Percentiles rank a stretch among this genome's conserved stretches.
Evolutionary conservation across 2,329 filamentous ascomycete genomes (phyloP).

Genomic region (Periconia macrospinosa): DNA sequence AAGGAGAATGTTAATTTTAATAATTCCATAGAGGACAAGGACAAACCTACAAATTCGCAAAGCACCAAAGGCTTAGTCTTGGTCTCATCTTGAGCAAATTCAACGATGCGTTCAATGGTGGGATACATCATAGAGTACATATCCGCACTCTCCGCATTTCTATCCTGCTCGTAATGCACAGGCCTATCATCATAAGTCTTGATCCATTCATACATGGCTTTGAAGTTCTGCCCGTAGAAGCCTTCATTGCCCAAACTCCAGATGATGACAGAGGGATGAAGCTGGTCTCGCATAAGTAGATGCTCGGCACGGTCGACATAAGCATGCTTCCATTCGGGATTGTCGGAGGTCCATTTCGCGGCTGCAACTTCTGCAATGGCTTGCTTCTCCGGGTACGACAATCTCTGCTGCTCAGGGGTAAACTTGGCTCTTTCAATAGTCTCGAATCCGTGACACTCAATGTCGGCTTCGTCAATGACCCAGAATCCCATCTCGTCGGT

Average conservation of each 20-base stretch:
- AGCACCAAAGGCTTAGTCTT: slow-evolving; percentile 59
- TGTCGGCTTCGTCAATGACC: slow-evolving; percentile 61
- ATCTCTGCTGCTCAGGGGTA: slow-evolving; percentile 31
- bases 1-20: neutral
- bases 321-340: slow-evolving; percentile 62
- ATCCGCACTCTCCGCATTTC: slow-evolving; percentile 61
- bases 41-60: slow-evolving; percentile 51
- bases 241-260: slow-evolving; percentile 76
- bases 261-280: slow-evolving; percentile 70
- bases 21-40: neutral
- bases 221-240: slow-evolving; percentile 70
- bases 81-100: slow-evolving; percentile 47
- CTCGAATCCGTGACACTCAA: slow-evolving; percentile 52
- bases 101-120: slow-evolving; percentile 54
- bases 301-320: slow-evolving; percentile 70
- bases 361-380: slow-evolving; percentile 57
- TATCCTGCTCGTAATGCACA: slow-evolving; percentile 69
- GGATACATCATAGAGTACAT: slow-evolving; percentile 72
- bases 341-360: slow-evolving; percentile 63
- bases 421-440: slow-evolving; percentile 37
- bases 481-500: slow-evolving; percentile 69
- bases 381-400: slow-evolving; percentile 64
- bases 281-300: slow-evolving; percentile 69
- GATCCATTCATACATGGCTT: slow-evolving; percentile 67
- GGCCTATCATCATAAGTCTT: slow-evolving; percentile 61